Conservation (phyloP, 805 yeast species). For the Scheffersomyces stipitis region DNA sequence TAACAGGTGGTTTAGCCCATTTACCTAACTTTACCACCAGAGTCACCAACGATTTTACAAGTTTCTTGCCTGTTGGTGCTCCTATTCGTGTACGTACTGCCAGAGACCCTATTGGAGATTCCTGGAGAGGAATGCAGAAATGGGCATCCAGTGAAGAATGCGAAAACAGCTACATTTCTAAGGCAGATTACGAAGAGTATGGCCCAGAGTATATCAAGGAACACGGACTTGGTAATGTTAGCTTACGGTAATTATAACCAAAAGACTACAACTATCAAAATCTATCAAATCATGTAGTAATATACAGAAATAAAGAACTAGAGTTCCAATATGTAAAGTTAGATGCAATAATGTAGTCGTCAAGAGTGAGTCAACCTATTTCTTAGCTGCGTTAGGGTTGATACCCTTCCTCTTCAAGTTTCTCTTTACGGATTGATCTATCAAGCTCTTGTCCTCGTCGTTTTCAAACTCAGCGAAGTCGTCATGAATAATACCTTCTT, state of each 20-base stretch:
- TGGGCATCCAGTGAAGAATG: conserved; percentile 60
- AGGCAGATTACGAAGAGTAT: conserved; percentile 77
- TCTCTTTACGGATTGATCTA: conserved; percentile 66
- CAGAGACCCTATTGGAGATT: conserved; percentile 66
- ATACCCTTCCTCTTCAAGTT: conserved; percentile 69
- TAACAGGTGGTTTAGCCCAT: conserved; percentile 83
- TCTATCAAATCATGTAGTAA: no score
- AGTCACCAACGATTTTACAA: conserved; percentile 64
- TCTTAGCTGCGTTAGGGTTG: conserved; percentile 51
- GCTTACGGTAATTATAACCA: conserved; percentile 23
- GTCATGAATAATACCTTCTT: conserved; percentile 78
- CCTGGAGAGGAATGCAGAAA: conserved; percentile 93
- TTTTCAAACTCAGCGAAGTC: conserved; percentile 85
- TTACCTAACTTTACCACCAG: conserved; percentile 68
- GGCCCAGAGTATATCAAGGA: conserved; percentile 90
- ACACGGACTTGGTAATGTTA: conserved; percentile 72
- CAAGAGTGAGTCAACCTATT: no score
- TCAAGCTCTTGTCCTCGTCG: conserved; percentile 70
- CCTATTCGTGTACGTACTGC: conserved; percentile 64
- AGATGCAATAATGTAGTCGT: no score
- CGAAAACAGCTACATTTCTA: conserved; percentile 53
- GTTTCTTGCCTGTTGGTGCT: conserved; percentile 68
- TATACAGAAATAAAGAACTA: not conserved
- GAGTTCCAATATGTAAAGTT: no score
- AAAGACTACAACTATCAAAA: no score